phyloP scores from a whole-genome alignment of 495 filamentous ascomycete species.

The Staphylotrichum tortipilum region DNA sequence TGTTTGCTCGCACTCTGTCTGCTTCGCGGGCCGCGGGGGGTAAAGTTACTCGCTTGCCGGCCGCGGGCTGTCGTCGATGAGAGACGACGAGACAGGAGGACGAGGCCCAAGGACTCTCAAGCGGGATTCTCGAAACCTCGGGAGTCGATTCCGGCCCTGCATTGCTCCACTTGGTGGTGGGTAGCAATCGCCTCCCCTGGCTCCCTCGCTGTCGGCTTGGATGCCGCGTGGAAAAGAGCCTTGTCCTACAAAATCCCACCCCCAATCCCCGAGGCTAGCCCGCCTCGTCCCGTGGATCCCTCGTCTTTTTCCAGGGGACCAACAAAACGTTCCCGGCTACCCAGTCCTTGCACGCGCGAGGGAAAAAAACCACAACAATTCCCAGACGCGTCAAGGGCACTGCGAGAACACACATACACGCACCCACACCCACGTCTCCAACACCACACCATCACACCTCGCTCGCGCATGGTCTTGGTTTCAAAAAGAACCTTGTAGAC shows the following conservation, averaged over 20 bases:
- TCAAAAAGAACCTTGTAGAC: slow-evolving; percentile 25
- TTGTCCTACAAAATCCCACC: slow-evolving; percentile 37
- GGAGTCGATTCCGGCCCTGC: slow-evolving; percentile 36
- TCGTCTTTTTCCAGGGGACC: slow-evolving; percentile 33
- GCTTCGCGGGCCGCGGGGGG: slow-evolving; percentile 10
- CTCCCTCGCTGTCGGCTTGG: slow-evolving; percentile 15
- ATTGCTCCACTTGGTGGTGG: slow-evolving; percentile 29
- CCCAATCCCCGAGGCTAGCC: slow-evolving; percentile 33
- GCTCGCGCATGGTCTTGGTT: slow-evolving; percentile 25
- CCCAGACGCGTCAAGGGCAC: slow-evolving; percentile 32
- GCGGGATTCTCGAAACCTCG: slow-evolving; percentile 37
- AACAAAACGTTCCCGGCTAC: slow-evolving; percentile 20
- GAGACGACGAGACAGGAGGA: too few species aligned
- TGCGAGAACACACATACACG: too few species aligned
- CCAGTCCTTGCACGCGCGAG: slow-evolving; percentile 28
- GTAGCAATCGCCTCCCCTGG: slow-evolving; percentile 17
- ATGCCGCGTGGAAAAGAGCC: slow-evolving; percentile 27
- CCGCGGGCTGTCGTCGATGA: too few species aligned
- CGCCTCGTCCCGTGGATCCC: slow-evolving; percentile 38
- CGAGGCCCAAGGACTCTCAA: slow-evolving; percentile 18
- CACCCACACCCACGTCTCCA: too few species aligned
- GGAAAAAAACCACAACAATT: slow-evolving; percentile 35
- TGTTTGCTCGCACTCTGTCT: neutral
- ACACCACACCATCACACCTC: too few species aligned
- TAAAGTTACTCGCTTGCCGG: slow-evolving; percentile 10